These are phyloP conservation scores for Diplogelasinospora grovesii DNA, from an alignment of 495 filamentous ascomycete genomes.

Conservation along the genomic window DNA sequence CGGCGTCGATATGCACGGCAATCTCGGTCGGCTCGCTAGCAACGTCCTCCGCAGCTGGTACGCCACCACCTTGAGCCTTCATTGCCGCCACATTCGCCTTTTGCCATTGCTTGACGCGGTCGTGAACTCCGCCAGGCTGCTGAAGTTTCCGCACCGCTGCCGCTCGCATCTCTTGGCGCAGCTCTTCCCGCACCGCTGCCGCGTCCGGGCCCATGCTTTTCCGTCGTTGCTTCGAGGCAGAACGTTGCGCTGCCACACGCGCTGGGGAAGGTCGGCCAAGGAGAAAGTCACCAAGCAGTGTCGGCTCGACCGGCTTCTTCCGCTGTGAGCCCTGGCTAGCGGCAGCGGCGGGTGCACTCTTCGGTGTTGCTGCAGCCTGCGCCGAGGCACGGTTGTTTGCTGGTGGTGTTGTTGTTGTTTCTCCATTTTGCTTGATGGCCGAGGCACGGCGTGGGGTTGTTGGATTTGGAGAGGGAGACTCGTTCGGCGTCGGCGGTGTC, in stretches of 20 bases:
- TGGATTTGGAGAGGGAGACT: conserved; percentile 11
- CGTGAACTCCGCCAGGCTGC: conserved; percentile 49
- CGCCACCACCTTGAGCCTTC: conserved; percentile 25
- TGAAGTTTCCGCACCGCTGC: conserved; percentile 40
- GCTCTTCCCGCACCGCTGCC: conserved; percentile 29
- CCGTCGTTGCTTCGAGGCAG: conserved; percentile 32
- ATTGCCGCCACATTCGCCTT: conserved; percentile 55
- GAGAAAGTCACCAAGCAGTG: conserved; percentile 46
- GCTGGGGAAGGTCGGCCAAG: conserved; percentile 45
- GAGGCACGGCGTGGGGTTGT: conserved; percentile 13
- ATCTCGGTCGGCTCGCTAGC: conserved; percentile 39
- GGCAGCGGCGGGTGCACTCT: conserved; percentile 32
- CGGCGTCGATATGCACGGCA: conserved; percentile 34
- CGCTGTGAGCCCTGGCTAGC: conserved; percentile 19
- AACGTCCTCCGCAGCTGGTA: conserved; percentile 31
- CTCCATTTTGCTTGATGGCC: conserved; percentile 19
- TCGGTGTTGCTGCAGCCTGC: conserved; percentile 25
- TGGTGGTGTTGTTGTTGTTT: conserved; percentile 21
- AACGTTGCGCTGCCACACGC: conserved; percentile 34
- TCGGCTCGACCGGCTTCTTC: conserved; percentile 38
- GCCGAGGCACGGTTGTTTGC: conserved; percentile 17
- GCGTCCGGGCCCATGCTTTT: conserved; percentile 36
- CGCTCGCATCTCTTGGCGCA: conserved; percentile 45
- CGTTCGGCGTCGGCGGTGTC: conserved; percentile 22
- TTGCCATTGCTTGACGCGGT: conserved; percentile 72